Evolutionary conservation across 441 rosid species (phyloP), one percentile per base, ranked within the genome.

Genomic region (Erysimum cheiri): DNA sequence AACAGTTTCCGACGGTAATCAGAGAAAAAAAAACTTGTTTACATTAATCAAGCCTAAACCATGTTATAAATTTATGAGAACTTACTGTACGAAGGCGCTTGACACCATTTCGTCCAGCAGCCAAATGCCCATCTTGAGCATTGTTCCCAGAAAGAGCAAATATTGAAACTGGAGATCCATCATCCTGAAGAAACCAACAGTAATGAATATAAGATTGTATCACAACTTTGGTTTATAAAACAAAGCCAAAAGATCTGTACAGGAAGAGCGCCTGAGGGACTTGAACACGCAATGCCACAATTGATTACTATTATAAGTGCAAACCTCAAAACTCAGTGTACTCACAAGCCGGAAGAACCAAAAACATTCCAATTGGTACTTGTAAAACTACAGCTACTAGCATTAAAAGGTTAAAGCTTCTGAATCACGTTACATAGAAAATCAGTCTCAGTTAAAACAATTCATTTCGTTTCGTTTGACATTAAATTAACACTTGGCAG

Each of bases 31-130:
- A 5, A 40, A 22, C 37, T 31, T 36, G 39, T 36, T 35, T 19
- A 14, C 11, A 12, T 5, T n/a, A 64, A 70, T 29, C 39, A 7
- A 44, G 32, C 69, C 44, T 53, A 17, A 17, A 73, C 24, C 19
- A 64, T 54, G 33, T 44, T 33, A 36, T 31, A 36, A 46, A 32
- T 8, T 14, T 49, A 59, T 7, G 14, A 41, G 49, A 80, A 64
- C 87, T 80, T 86, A 95, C 99, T n/a, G 99, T 95, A 43, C 99
- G 98, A 60, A 95, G 98, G 57, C 99, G 97, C 83, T 90, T 95
- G 78, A 95, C 92, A 53, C 98, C 99, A 66, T 95, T 92, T 26
- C 96, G 84, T 31, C 92, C 99, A 24, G 98, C 98, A 44, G 93
- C 92, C 64, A 92, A 73, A 81, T 88, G 97, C 36, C 93, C 96